Base-by-base conservation (phyloP, 768 basidiomycete genomes). In the Sarcomyxa edulis region DNA sequence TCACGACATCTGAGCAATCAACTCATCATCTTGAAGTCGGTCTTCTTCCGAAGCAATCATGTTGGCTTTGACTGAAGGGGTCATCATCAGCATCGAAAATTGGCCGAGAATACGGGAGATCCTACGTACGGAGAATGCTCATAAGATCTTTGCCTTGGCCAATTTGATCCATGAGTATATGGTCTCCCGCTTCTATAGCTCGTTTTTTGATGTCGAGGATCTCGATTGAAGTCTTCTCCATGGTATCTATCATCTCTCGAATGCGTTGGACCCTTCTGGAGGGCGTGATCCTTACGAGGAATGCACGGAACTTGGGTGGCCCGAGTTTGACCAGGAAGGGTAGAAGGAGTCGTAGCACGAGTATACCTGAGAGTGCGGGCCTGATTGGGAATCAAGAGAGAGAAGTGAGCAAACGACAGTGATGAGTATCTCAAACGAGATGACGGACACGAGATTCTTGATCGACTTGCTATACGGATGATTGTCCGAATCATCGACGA, bases 381-480 rank as follows among this genome's bases (percentile, higher is more conserved):
- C 11, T 21, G 19, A 20, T 9, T 8, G n/a, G 16, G 10, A 29
- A 34, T 8, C 23, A 18, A 3, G 10, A 25, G 6, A 49, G 48
- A 39, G 61, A 54, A 9, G 51, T 45, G 12, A 59, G 58, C 11
- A 55, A 40, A 43, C 56, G 45, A 5, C 52, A 40, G 23, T 57
- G 59, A 38, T 61, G 44, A 35, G 30, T 22, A 25, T 9, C 23
- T 20, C 26, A 11, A 12, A 16, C 15, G 7, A 38, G 40, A 23
- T 30, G 8, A 59, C 60, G 42, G 61, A 64, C n/a, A 58, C 10
- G 19, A 21, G 38, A 42, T 44, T 48, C 34, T 39, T 47, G 24
- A 39, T 20, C 50, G 72, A 76, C 10, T 73, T 72, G 15, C 54
- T 36, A 43, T 75, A 74, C n/a, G 73, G 60, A 37, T 62, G 57